Base-by-base conservation (phyloP, 208 protist species). In the Wallacemonas sp. region DNA sequence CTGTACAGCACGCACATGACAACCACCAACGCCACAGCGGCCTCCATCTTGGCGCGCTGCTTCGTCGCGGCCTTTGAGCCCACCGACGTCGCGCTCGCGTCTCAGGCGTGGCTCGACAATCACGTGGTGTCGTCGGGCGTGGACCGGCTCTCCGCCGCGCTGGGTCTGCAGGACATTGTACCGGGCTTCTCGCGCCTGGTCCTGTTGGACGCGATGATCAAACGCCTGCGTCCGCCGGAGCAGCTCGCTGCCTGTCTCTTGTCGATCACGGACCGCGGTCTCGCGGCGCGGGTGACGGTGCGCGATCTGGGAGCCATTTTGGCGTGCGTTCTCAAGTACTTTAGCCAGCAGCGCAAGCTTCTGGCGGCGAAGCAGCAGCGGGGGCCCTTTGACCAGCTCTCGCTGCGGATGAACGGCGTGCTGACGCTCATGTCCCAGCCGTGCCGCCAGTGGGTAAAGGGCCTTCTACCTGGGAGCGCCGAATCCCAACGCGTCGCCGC, bases 151-250 rank as follows among this genome's bases (percentile, higher is more conserved):
- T 72, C 64, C 3, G 23, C 54, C 14, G 72, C 72, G 28, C 71
- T 92, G 12, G 82, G 79, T 1, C 61, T 92, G 20, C 64, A 46
- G 12, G 52, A 76, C 10, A 32, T 66, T 28, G 61, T 70, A 33
- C 45, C 73, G 16, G 84, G 85, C 28, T 75, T 82, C 44, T 72
- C 78, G 2, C 67, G 73, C 33, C 67, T 93, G 5, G 61, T 86
- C 2, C 57, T 89, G 4, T 67, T 93, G 49, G 84, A 93, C 72
- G 86, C 73, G 26, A 61, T 72, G 7, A 76, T 87, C 36, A 82
- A 84, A 49, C 71, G 79, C 36, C 46, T 89, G 5, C 69, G 72
- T 26, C 61, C 79, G 20, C 71, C 65, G 16, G 57, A 74, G 4
- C 38, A 79, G 3, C 41, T 93, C 10, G 64, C 70, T 20, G 50